Conservation (phyloP, 768 basidiomycete species). For the Amanita fuliginea region DNA sequence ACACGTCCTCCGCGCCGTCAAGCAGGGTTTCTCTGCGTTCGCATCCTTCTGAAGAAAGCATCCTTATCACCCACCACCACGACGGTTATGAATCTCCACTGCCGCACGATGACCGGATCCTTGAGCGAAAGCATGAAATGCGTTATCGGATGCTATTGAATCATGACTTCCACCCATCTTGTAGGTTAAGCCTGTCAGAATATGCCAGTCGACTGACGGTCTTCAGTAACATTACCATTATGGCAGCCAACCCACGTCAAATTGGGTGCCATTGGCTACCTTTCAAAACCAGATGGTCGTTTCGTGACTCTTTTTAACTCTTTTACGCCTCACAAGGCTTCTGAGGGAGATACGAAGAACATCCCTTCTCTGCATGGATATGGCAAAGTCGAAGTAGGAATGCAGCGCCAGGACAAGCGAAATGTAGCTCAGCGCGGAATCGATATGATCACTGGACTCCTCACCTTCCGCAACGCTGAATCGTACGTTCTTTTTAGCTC, state of each 20-base stretch:
- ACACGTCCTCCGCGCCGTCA: not conserved
- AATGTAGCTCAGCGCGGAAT: conserved; percentile 44
- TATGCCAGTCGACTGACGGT: conserved; percentile 1
- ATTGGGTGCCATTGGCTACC: conserved; percentile 73
- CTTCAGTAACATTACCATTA: conserved; percentile 50
- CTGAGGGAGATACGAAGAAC: conserved; percentile 27
- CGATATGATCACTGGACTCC: conserved; percentile 36
- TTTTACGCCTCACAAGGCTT: conserved; percentile 36
- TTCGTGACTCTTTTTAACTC: conserved; percentile 76
- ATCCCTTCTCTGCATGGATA: conserved; percentile 57
- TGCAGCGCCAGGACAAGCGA: conserved; percentile 44
- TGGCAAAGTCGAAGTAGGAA: conserved; percentile 40
- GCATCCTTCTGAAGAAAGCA: conserved; percentile 16
- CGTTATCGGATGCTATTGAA: conserved; percentile 54
- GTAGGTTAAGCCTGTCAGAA: conserved; percentile 28
- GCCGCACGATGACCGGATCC: conserved; percentile 26
- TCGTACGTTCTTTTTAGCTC: conserved; percentile 8
- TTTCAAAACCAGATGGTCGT: conserved; percentile 51
- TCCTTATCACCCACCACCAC: conserved; percentile 5
- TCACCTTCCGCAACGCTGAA: conserved; percentile 30
- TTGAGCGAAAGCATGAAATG: conserved; percentile 46
- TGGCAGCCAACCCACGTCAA: conserved; percentile 59
- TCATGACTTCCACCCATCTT: conserved; percentile 60
- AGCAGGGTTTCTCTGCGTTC: conserved; percentile 19
- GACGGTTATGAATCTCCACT: conserved; percentile 32